phyloP scores from a whole-genome alignment of 2,329 filamentous ascomycete genomes.

The Setomelanomma holmii region DNA sequence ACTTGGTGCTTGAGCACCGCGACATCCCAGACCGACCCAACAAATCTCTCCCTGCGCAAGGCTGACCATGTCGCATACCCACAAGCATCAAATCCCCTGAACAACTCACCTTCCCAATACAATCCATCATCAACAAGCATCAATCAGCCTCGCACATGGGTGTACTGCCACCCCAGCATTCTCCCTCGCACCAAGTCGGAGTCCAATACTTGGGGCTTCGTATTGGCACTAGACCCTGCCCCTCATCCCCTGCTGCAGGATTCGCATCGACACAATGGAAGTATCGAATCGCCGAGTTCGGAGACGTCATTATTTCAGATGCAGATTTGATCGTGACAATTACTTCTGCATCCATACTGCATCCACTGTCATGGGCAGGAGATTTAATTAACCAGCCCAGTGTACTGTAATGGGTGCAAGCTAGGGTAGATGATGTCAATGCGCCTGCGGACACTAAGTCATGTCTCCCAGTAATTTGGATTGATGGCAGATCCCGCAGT shows the following conservation, averaged over 20 bases:
- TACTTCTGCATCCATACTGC: neutral
- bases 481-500: neutral
- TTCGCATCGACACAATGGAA: neutral
- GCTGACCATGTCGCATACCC: too few relatives aligned
- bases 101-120: neutral
- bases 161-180: neutral
- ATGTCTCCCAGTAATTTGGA: neutral
- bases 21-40: too few relatives aligned
- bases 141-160: neutral
- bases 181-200: neutral
- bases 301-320: neutral
- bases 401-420: too few relatives aligned
- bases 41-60: neutral
- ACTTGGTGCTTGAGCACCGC: too few relatives aligned
- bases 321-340: neutral
- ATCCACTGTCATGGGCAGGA: neutral
- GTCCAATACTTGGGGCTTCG: neutral
- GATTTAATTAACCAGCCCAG: neutral
- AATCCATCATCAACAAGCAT: neutral
- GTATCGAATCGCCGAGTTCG: neutral
- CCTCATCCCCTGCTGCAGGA: neutral
- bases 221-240: neutral
- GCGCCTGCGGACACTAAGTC: too few relatives aligned
- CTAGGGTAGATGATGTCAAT: too few relatives aligned
- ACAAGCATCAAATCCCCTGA: neutral